A percentile compares a stretch with the other conserved stretches of the same genome.
Conservation (phyloP, 169 alveolate genomes). For the Plasmodium billcollinsi region DNA sequence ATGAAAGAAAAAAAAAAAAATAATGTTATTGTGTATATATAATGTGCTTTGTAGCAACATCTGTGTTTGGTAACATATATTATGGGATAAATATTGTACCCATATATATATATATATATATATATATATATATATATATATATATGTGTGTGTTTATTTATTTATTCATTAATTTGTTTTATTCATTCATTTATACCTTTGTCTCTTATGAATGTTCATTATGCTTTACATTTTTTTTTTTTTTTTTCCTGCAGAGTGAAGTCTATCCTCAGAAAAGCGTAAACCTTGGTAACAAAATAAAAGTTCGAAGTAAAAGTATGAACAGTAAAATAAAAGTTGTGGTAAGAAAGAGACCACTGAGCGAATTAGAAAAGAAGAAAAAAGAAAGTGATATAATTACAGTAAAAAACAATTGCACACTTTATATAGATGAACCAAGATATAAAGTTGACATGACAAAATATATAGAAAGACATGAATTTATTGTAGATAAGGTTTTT, state of each 20-base stretch:
- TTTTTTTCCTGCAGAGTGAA: constrained; percentile 30
- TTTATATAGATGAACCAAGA: constrained; percentile 82
- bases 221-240: background rate
- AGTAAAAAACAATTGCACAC: constrained; percentile 82
- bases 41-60: background rate
- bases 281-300: constrained; percentile 46
- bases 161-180: too few relatives aligned
- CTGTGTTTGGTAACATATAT: background rate
- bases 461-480: constrained; percentile 93
- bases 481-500: constrained; percentile 93
- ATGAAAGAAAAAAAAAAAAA: constrained; percentile 15
- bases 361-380: constrained; percentile 91
- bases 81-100: background rate
- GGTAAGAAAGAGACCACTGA: constrained; percentile 96
- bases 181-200: background rate
- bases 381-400: constrained; percentile 95
- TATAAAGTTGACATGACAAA: constrained; percentile 92
- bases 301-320: constrained; percentile 17
- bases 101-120: background rate
- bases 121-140: background rate
- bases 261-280: constrained; percentile 57
- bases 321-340: constrained; percentile 91
- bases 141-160: too few relatives aligned
- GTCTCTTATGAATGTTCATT: background rate
- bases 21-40: background rate